Conservation (phyloP, 768 basidiomycete species). For the Sporobolomyces phaffii region DNA sequence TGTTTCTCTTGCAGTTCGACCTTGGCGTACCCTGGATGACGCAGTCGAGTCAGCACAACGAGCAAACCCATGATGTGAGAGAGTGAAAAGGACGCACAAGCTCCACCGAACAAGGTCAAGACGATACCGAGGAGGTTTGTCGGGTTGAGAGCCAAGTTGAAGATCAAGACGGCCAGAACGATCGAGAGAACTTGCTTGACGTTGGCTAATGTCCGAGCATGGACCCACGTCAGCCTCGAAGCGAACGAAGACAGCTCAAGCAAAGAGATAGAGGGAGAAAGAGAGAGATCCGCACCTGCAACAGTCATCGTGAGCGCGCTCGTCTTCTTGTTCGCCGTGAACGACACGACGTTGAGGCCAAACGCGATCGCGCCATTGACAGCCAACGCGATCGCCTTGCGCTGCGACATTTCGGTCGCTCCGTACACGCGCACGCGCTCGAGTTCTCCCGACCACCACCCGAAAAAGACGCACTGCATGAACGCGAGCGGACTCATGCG, state of each 20-base stretch:
- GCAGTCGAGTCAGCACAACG: not conserved
- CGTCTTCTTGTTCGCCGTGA: constrained; percentile 88
- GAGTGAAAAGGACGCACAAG: constrained; percentile 39
- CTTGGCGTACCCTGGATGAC: constrained; percentile 30
- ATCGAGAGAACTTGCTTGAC: constrained; percentile 45
- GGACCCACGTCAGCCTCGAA: not conserved
- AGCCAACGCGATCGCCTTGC: constrained; percentile 55
- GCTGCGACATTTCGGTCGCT: constrained; percentile 51
- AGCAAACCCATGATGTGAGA: too few relatives aligned
- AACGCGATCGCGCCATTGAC: constrained; percentile 85
- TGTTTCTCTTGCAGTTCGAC: constrained; percentile 37
- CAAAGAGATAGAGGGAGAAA: not conserved
- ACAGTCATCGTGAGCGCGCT: constrained; percentile 88
- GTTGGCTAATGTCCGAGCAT: constrained; percentile 29
- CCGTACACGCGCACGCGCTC: constrained; percentile 55
- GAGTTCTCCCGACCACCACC: constrained; percentile 74
- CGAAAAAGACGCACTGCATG: constrained; percentile 73
- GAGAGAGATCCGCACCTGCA: constrained; percentile 56
- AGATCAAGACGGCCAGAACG: constrained; percentile 61
- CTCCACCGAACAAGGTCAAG: constrained; percentile 79
- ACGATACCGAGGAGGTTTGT: constrained; percentile 76
- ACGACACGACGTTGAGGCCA: constrained; percentile 84
- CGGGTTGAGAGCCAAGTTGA: constrained; percentile 70
- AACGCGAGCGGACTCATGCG: constrained; percentile 90
- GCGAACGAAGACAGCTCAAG: too few relatives aligned